Evolutionary conservation across 305 asterid species (phyloP), one percentile per base, ranked within the genome.

Genomic region (Fraxinus dipetala): DNA sequence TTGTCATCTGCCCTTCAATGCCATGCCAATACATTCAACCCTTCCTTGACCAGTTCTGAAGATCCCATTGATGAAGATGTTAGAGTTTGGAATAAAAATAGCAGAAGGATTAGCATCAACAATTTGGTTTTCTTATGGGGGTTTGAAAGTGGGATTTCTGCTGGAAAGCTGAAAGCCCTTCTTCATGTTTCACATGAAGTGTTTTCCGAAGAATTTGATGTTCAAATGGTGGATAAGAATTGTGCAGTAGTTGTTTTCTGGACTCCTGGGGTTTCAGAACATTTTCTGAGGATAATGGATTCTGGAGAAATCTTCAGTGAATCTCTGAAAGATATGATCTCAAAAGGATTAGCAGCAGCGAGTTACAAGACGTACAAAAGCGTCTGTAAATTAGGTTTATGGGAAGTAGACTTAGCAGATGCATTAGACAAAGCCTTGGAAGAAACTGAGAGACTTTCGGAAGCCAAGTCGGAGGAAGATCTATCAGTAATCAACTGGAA

Each of bases 101-200:
- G 82, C 16, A 81, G 88, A 80, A 88, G 81, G 28, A 86, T 91
- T 76, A 85, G 93, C 83, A 84, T 67, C 22, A 77, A 83, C 43
- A 89, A 88, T 85, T 78, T 94, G 83, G 92, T 92, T n/a, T 89
- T 94, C 90, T 78, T 95, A 70, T 94, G 97, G 98, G 98, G 99
- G 31, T 92, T 94, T 31, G 84, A 81, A 89, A 78, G 89, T 61
- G 96, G 93, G 78, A 86, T 86, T 79, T 92, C 97, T 24, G 90
- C 93, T 78, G 85, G 85, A 79, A 84, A 84, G 87, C 90, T 94
- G 75, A 95, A 91, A 85, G 83, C 74, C 76, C 82, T 92, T 80
- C 88, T 95, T 36, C 78, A 75, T 48, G 89, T 86, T 82, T 89
- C 92, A 5, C 93, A 91, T 45, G 91, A 89, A 74, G 86, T 89